phyloP scores from a whole-genome alignment of 805 yeast genomes.

The Clavispora asparagi region DNA sequence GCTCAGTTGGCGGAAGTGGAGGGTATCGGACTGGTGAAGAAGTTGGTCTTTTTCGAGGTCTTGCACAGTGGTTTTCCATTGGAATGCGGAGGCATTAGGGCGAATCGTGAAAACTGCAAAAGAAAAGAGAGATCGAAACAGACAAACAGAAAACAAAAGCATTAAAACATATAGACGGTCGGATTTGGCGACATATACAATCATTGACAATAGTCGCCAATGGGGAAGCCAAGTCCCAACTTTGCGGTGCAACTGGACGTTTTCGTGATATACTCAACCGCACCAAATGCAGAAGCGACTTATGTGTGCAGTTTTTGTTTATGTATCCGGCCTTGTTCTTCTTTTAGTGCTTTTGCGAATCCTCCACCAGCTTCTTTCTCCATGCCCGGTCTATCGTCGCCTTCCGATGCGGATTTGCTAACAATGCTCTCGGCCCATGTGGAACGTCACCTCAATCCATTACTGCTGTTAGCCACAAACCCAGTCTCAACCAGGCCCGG shows the following conservation, averaged over 20 bases:
- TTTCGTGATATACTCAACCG: not conserved
- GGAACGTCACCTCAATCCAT: not conserved
- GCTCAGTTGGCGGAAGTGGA: no score
- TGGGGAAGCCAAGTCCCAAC: not conserved
- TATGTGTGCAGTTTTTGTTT: constrained; percentile 9
- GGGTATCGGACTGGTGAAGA: not conserved
- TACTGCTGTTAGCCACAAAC: not conserved
- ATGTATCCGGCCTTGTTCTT: constrained; percentile 1
- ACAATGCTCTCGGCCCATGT: not conserved
- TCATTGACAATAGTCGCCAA: not conserved
- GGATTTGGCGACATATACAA: no score
- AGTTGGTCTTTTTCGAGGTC: not conserved
- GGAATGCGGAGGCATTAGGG: not conserved
- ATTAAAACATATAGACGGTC: no score
- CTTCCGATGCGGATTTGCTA: not conserved
- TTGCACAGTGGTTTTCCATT: not conserved
- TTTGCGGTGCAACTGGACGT: not conserved
- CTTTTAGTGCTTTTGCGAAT: not conserved
- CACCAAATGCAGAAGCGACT: not conserved
- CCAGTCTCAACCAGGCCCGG: constrained; percentile 1
- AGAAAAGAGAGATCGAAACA: no score
- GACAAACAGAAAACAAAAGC: no score
- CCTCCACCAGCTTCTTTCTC: not conserved
- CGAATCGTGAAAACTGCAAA: no score
- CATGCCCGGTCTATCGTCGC: not conserved